Percentiles rank a stretch among this genome's conserved stretches.
phyloP scores from a whole-genome alignment of 441 rosid species.

The Eruca vesicaria region DNA sequence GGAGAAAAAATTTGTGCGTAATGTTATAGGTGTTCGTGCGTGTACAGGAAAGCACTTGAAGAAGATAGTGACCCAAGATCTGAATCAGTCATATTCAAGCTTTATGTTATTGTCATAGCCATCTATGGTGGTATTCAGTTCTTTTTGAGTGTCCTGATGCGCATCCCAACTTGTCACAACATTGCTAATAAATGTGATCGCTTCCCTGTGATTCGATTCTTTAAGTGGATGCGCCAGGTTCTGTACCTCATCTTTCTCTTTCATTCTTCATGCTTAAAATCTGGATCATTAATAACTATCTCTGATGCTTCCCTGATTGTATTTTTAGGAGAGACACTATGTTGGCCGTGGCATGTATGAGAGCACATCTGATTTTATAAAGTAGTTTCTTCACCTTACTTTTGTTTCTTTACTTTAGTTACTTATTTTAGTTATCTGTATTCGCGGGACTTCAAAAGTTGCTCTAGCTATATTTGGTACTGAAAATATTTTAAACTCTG shows the following conservation, averaged over 20 bases:
- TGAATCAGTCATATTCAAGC: slow-evolving; percentile 51
- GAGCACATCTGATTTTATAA: slow-evolving; percentile 77
- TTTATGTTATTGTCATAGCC: slow-evolving; percentile 79
- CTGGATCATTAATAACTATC: background rate
- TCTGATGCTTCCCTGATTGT: slow-evolving; percentile 21
- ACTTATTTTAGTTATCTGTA: background rate
- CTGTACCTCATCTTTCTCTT: slow-evolving; percentile 19
- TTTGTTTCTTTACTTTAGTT: background rate
- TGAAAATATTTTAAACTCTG: slow-evolving; percentile 8
- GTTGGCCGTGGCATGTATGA: slow-evolving; percentile 99
- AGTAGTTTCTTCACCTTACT: slow-evolving; percentile 47
- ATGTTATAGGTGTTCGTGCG: background rate
- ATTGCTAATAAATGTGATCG: slow-evolving; percentile 82
- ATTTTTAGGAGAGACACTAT: slow-evolving; percentile 80
- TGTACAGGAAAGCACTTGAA: slow-evolving; percentile 74
- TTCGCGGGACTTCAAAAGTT: slow-evolving; percentile 14
- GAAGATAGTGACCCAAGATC: slow-evolving; percentile 41
- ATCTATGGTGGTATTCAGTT: slow-evolving; percentile 88
- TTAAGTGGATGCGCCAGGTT: slow-evolving; percentile 99
- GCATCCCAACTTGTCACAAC: slow-evolving; percentile 82
- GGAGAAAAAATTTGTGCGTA: no score
- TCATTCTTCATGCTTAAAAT: slow-evolving; percentile 9
- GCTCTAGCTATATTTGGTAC: slow-evolving; percentile 20
- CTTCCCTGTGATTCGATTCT: slow-evolving; percentile 74
- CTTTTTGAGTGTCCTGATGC: slow-evolving; percentile 86